phyloP scores from a whole-genome alignment of 176 grass and related monocot genomes.

The Secale cereale region DNA sequence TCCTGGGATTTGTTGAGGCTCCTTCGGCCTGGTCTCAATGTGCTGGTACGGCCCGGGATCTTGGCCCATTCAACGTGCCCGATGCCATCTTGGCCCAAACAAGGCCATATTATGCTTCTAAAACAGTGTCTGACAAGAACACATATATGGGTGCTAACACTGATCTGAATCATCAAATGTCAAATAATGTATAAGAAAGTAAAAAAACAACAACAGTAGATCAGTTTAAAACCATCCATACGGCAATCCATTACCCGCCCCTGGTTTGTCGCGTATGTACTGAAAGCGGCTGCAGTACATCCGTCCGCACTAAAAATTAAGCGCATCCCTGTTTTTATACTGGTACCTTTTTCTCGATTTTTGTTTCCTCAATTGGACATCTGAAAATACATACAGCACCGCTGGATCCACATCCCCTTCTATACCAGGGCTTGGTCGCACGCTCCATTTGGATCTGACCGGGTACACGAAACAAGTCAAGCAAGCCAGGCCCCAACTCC shows the following conservation, averaged over 20 bases:
- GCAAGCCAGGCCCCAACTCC: not conserved
- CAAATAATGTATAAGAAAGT: not conserved
- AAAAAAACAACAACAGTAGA: not conserved
- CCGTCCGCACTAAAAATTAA: constrained; percentile 7
- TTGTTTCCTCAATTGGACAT: constrained; percentile 7
- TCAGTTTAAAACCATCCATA: constrained; percentile 7
- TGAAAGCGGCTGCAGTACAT: not conserved
- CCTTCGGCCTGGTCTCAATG: not conserved
- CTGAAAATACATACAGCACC: not conserved
- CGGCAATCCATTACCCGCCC: not conserved
- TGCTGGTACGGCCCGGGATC: not conserved
- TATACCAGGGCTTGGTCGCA: not conserved
- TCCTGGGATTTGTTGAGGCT: too few species aligned
- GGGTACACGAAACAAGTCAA: not conserved
- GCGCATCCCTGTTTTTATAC: not conserved
- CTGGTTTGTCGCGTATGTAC: not conserved
- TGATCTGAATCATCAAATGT: not conserved
- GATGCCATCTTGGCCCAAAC: not conserved
- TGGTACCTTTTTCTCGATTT: not conserved
- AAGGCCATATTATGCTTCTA: not conserved
- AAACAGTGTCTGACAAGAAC: not conserved
- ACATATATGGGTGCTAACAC: not conserved
- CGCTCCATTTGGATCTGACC: not conserved
- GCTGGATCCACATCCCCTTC: not conserved
- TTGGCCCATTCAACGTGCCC: too few species aligned